Base-by-base conservation (phyloP, 1,139 yeast genomes). In the Meyerozyma sp. region DNA sequence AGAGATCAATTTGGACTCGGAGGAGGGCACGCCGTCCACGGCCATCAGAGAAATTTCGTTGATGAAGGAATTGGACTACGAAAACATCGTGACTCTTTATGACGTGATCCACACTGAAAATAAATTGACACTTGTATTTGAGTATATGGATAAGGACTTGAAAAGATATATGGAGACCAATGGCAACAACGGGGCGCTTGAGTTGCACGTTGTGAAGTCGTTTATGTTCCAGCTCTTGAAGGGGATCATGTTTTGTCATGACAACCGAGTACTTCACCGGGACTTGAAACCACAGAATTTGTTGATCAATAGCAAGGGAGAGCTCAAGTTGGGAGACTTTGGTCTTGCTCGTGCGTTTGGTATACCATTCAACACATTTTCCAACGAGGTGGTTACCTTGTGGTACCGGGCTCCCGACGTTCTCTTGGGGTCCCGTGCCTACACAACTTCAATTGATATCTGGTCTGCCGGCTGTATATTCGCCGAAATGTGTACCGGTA, bases 331-430 rank as follows among this genome's bases (percentile, higher is more conserved):
- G 47, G 98, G 96, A n/a, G 98, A 93, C 69, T 93, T 93, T 63
- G 98, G 98, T 32, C 76, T 93, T 43, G 98, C 98, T 0, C 75
- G 98, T 52, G 98, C 99, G 1, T 93, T 89, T 67, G 99, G 99
- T 13, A 91, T 93, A 45, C 98, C 99, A 0, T 96, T 93, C 50
- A 91, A 93, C 64, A 93, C 98, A 0, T 93, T 91, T 59, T 88
- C 97, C 26, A 90, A 93, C 62, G 98, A 93, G 62, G 99, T 93
- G 35, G 99, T 93, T 34, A 93, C 99, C 1, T 70, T 93, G 50
- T 93, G 99, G 99, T 93, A 93, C 66, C 78, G 99, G 50, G 98
- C 99, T 0, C 98, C 98, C 0, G 99, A 93, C 62, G 98, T 93
- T 36, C 70, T 93, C 44, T 78, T 93, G 65, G 99, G 99, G 0